Evolutionary conservation across 176 grass and related monocot species (phyloP).

Genomic region (Lolium rigidum): DNA sequence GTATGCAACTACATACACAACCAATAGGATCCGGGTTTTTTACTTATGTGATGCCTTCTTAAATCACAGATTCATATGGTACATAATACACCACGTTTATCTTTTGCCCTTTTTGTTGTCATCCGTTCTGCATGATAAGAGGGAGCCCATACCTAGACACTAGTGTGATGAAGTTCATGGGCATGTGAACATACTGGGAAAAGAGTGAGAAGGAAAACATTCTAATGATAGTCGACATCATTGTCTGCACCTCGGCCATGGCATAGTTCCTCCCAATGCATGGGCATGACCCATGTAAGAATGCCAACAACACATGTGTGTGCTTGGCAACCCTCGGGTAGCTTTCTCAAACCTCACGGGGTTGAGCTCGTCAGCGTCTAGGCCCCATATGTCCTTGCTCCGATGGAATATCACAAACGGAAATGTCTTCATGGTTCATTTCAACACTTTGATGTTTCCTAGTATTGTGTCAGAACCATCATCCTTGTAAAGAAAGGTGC

Average conservation of each 20-base stretch:
- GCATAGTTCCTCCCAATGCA: slow-evolving; percentile 68
- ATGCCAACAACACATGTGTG: slow-evolving; percentile 40
- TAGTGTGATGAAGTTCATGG: slow-evolving; percentile 35
- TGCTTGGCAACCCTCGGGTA: slow-evolving; percentile 34
- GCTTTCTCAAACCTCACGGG: slow-evolving; percentile 59
- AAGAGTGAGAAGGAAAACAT: slow-evolving; percentile 62
- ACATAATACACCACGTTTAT: too few relatives aligned
- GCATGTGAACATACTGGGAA: slow-evolving; percentile 54
- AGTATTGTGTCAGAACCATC: not conserved
- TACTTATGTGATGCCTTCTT: not conserved
- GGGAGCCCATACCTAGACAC: slow-evolving; percentile 50
- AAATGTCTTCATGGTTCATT: slow-evolving; percentile 23
- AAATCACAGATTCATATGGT: not conserved
- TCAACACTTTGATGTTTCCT: not conserved
- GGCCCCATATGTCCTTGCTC: slow-evolving; percentile 60
- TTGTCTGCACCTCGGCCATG: slow-evolving; percentile 44
- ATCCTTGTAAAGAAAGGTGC: slow-evolving; percentile 19
- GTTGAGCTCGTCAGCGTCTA: slow-evolving; percentile 61
- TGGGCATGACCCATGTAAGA: slow-evolving; percentile 44
- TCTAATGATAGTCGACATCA: slow-evolving; percentile 51
- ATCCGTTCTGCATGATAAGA: slow-evolving; percentile 32
- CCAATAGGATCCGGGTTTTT: not conserved
- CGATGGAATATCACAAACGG: slow-evolving; percentile 43
- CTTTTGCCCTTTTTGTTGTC: not conserved
- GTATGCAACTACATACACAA: not conserved